These are phyloP conservation scores for Gamsiella multidivaricata DNA, from an alignment of 192 early-diverging fungal genomes.

Conservation along the genomic window DNA sequence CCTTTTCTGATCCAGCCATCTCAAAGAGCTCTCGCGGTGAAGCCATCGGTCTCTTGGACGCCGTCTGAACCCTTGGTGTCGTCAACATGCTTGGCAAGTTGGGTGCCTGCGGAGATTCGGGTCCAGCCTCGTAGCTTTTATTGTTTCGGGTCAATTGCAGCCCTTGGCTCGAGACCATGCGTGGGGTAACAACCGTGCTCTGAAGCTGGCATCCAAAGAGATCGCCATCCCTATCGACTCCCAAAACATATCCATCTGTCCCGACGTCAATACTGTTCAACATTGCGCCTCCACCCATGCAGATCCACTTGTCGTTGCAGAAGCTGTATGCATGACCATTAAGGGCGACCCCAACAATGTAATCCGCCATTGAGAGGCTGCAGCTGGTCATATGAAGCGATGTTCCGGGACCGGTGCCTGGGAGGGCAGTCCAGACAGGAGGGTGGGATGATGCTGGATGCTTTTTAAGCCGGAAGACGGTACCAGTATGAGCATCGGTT, in stretches of 20 bases:
- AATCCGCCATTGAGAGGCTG: slow-evolving; percentile 20
- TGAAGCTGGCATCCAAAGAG: slow-evolving; percentile 44
- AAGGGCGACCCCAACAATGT: slow-evolving; percentile 22
- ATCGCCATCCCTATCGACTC: slow-evolving; percentile 40
- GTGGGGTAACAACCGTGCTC: background rate
- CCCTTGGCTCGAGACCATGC: slow-evolving; percentile 6
- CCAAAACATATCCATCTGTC: slow-evolving; percentile 41
- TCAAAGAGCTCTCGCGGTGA: slow-evolving; percentile 50
- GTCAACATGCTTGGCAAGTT: slow-evolving; percentile 1
- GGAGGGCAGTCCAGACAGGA: slow-evolving; percentile 35
- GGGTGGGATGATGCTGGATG: slow-evolving; percentile 28
- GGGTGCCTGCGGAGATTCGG: slow-evolving; percentile 26
- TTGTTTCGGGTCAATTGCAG: background rate
- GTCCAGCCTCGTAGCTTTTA: background rate
- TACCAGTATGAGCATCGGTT: slow-evolving; percentile 35
- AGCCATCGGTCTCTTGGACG: slow-evolving; percentile 11
- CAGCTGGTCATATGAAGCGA: slow-evolving; percentile 22
- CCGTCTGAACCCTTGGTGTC: slow-evolving; percentile 10
- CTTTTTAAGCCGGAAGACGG: slow-evolving; percentile 41
- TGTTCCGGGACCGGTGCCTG: slow-evolving; percentile 25
- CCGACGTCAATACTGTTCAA: slow-evolving; percentile 27
- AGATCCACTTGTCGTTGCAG: slow-evolving; percentile 8
- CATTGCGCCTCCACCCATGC: slow-evolving; percentile 25
- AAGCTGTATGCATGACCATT: slow-evolving; percentile 29
- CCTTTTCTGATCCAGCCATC: slow-evolving; percentile 15